Conservation (phyloP, 2,329 filamentous ascomycete species). For the Hypocreales sp. region DNA sequence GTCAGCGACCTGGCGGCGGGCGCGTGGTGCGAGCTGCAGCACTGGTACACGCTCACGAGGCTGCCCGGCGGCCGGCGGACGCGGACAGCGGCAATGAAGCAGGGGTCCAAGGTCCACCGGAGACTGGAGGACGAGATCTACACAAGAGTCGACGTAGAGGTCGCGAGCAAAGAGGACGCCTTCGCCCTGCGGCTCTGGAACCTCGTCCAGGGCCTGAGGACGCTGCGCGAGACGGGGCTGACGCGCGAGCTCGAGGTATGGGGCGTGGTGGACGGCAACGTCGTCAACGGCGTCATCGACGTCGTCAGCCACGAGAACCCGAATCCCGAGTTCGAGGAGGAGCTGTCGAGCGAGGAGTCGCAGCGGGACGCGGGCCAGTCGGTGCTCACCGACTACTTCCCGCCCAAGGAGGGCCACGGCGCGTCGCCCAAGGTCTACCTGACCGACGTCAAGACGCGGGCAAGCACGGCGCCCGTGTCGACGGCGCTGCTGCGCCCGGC, state of each 20-base stretch:
- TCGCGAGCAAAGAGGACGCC: conserved; percentile 61
- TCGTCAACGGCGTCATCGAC: conserved; percentile 85
- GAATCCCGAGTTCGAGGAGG: conserved; percentile 51
- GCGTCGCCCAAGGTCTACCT: conserved; percentile 43
- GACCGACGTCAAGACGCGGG: conserved; percentile 77
- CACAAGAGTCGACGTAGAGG: conserved; percentile 55
- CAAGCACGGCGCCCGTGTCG: conserved; percentile 46
- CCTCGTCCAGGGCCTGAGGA: conserved; percentile 69
- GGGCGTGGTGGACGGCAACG: conserved; percentile 66
- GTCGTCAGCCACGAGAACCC: conserved; percentile 66
- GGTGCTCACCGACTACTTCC: conserved; percentile 25
- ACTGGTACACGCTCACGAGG: conserved; percentile 70
- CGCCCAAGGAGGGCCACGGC: conserved; percentile 7
- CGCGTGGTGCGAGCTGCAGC: conserved; percentile 92
- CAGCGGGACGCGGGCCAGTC: conserved; percentile 15
- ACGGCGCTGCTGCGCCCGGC: conserved; percentile 58
- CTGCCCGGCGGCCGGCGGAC: conserved; percentile 57
- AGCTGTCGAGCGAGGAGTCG: conserved; percentile 24
- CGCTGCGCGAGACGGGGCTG: conserved; percentile 51
- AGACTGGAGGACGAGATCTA: conserved; percentile 77
- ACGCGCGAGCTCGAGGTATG: conserved; percentile 72
- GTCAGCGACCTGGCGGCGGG: conserved; percentile 82
- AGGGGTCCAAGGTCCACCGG: conserved; percentile 66
- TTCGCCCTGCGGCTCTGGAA: conserved; percentile 85
- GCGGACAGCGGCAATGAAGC: conserved; percentile 68